A percentile compares a stretch with the other conserved stretches of the same genome.
Conservation (phyloP, 2,329 filamentous ascomycete species). For the Xylariales sp. region DNA sequence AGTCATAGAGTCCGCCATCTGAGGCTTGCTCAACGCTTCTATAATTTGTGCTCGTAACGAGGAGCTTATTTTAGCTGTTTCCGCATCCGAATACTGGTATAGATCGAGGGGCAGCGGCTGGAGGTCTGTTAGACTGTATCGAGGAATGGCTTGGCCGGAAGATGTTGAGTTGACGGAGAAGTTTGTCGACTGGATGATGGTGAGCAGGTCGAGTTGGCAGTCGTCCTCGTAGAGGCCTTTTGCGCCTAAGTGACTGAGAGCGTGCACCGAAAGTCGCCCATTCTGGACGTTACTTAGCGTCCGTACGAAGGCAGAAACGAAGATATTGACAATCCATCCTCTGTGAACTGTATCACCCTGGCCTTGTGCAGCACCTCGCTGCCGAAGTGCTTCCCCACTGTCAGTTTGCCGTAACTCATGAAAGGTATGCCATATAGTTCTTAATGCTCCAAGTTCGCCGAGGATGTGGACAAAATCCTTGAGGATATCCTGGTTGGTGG, state of each 20-base stretch:
- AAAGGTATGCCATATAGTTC: conserved; percentile 22
- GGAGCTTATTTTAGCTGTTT: conserved; percentile 1
- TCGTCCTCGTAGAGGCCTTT: conserved; percentile 12
- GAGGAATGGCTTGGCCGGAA: too few relatives aligned
- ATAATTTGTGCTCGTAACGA: neutral
- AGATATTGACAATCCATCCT: too few relatives aligned
- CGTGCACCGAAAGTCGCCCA: neutral
- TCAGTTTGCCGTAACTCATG: too few relatives aligned
- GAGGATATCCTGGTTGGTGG: neutral
- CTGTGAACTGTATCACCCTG: too few relatives aligned
- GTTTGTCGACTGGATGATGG: conserved; percentile 16
- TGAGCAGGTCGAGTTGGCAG: conserved; percentile 18
- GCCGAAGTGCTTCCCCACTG: too few relatives aligned
- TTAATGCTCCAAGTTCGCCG: conserved; percentile 22
- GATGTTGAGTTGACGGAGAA: too few relatives aligned
- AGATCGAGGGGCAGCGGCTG: too few relatives aligned
- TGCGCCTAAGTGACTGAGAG: conserved; percentile 8
- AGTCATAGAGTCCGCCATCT: conserved; percentile 2
- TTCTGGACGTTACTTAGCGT: neutral
- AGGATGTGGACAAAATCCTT: conserved; percentile 15
- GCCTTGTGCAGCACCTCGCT: too few relatives aligned
- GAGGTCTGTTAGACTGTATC: too few relatives aligned
- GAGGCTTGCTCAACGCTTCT: conserved; percentile 2
- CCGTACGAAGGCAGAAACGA: neutral
- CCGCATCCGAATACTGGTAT: too few relatives aligned